phyloP scores from a whole-genome alignment of 2,329 filamentous ascomycete species.

The Fusarium sp. region DNA sequence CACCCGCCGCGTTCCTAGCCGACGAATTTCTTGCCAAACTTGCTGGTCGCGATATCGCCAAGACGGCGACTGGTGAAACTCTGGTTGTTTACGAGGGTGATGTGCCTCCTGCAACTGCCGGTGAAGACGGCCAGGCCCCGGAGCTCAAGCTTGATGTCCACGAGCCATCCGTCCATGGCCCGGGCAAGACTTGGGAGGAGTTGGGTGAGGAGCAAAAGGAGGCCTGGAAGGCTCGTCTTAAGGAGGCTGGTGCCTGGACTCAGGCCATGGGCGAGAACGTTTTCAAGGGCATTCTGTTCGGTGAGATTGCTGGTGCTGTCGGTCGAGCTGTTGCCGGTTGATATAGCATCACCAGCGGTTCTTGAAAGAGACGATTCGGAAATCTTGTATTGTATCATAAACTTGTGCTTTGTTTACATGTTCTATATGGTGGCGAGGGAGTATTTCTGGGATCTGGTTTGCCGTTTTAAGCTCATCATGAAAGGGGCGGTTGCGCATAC shows the following conservation, averaged over 20 bases:
- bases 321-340: conserved; percentile 62
- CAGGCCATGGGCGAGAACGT: conserved; percentile 81
- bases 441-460: conserved; percentile 5
- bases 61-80: conserved; percentile 50
- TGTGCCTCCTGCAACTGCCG: conserved; percentile 27
- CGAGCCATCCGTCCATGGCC: conserved; percentile 59
- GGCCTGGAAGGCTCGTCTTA: conserved; percentile 76
- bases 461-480: conserved; percentile 2
- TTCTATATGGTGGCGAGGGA: conserved; percentile 15
- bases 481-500: neutral
- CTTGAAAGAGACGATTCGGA: neutral
- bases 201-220: conserved; percentile 71
- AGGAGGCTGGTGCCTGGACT: conserved; percentile 81
- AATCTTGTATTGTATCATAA: conserved; percentile 21
- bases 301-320: conserved; percentile 74
- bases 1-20: conserved; percentile 43
- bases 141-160: conserved; percentile 58
- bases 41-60: conserved; percentile 49
- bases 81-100: conserved; percentile 53
- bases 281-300: conserved; percentile 82
- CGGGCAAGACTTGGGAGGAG: conserved; percentile 77
- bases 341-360: neutral
- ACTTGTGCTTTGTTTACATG: conserved; percentile 8
- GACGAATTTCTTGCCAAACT: conserved; percentile 55
- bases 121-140: conserved; percentile 31